Evolutionary conservation across 306 rosid species (phyloP), one percentile per base, ranked within the genome.

Genomic region (Vigna mungo): DNA sequence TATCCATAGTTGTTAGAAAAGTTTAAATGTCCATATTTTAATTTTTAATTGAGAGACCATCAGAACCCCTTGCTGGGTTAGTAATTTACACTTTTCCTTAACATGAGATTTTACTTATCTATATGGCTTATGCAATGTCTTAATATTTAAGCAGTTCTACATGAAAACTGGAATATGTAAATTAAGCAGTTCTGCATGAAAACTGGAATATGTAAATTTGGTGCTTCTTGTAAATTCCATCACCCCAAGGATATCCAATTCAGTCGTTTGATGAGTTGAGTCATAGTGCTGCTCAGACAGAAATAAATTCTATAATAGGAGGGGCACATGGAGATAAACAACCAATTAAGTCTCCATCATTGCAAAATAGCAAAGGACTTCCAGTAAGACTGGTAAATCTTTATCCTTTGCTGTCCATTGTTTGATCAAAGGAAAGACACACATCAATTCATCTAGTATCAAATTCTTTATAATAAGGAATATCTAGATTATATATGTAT

Each of bases 91-190:
- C 74, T 43, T 76, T 66, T 54, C 56, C 55, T 74, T 75, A 25
- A n/a, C 71, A 51, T 68, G 63, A 34, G 69, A 61, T 51, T 74
- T 72, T 36, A 53, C 76, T 71, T 36, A 72, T 77, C 56, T 54
- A 0, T 39, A 30, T 69, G 71, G 59, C 80, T 76, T 65, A 78
- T 51, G 62, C 64, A 25, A 11, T 77, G 69, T 30, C 21, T 27
- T 36, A 60, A 60, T 71, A 68, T 66, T 69, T 79, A 69, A 72
- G 61, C 89, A 95, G 98, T 95, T 95, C 88, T 95, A 95, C 87
- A 68, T 92, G 92, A 95, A 92, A 86, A 92, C 96, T 47, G 97
- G 99, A 84, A 86, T 60, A 54, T 92, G 99, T 80, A 95, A 90
- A 76, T 92, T 84, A 20, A 20, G 21, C 21, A 20, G 21, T 20